phyloP scores from a whole-genome alignment of 1,139 yeast genomes.

The Candida labiduridarum region DNA sequence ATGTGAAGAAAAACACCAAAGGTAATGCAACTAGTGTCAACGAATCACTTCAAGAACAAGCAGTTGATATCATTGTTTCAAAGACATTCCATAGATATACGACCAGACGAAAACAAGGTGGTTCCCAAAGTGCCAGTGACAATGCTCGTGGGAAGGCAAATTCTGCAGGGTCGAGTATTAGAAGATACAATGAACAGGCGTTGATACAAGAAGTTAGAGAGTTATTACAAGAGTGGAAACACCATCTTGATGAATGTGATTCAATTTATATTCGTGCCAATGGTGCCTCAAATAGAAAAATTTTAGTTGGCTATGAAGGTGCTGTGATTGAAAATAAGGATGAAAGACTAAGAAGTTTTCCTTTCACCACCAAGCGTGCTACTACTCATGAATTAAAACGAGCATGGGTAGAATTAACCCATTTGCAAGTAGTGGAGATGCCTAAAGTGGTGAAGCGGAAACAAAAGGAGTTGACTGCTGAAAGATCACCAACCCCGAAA shows the following conservation, averaged over 20 bases:
- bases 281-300: conserved; percentile 67
- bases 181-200: conserved; percentile 89
- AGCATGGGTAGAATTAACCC: conserved; percentile 81
- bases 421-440: conserved; percentile 54
- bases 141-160: conserved; percentile 93
- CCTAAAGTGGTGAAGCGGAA: conserved; percentile 50
- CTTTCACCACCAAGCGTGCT: conserved; percentile 89
- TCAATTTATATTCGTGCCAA: conserved; percentile 83
- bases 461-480: conserved; percentile 23
- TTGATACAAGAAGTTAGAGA: conserved; percentile 75
- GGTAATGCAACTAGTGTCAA: conserved; percentile 53
- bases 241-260: conserved; percentile 57
- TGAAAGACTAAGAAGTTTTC: conserved; percentile 64
- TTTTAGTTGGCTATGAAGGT: conserved; percentile 68
- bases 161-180: conserved; percentile 89
- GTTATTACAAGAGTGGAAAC: conserved; percentile 65
- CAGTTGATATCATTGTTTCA: conserved; percentile 67
- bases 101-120: conserved; percentile 97
- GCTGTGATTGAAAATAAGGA: conserved; percentile 53
- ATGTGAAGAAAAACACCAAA: conserved; percentile 56
- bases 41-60: conserved; percentile 52
- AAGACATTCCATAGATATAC: conserved; percentile 95
- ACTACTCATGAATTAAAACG: conserved; percentile 78
- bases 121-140: conserved; percentile 91
- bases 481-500: conserved; percentile 23